Evolutionary conservation across 2,329 filamentous ascomycete genomes (phyloP).

Genomic region (Penicillium sp.): DNA sequence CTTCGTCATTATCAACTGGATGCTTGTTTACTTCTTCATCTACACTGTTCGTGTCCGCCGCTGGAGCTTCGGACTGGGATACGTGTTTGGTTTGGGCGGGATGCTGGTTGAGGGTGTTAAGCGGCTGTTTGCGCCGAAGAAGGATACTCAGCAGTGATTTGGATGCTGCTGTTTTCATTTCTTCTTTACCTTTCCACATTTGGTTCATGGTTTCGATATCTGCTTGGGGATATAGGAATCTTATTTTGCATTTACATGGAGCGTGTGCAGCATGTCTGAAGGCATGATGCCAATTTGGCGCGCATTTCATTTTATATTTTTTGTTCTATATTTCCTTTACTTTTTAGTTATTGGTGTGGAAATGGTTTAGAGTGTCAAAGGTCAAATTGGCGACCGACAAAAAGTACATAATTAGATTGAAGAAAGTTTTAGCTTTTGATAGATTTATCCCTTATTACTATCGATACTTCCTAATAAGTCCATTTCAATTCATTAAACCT

Average conservation of each 20-base stretch:
- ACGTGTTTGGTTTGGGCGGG: constrained; percentile 54
- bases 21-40: constrained; percentile 74
- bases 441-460: too few relatives aligned
- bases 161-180: background rate
- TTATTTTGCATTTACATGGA: constrained; percentile 24
- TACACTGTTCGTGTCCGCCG: constrained; percentile 70
- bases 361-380: too few relatives aligned
- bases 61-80: constrained; percentile 69
- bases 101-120: constrained; percentile 39
- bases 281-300: background rate
- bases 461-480: too few relatives aligned
- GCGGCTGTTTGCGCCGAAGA: constrained; percentile 27
- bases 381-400: too few relatives aligned
- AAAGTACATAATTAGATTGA: too few relatives aligned
- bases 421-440: too few relatives aligned
- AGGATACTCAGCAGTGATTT: constrained; percentile 17
- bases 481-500: too few relatives aligned
- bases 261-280: constrained; percentile 3
- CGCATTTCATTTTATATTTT: background rate
- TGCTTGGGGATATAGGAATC: background rate
- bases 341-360: too few relatives aligned
- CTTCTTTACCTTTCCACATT: background rate
- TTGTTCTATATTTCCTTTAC: background rate
- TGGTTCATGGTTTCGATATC: constrained; percentile 1
- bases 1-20: constrained; percentile 71